phyloP scores from a whole-genome alignment of 495 filamentous ascomycete genomes.

The Neurospora sp. region DNA sequence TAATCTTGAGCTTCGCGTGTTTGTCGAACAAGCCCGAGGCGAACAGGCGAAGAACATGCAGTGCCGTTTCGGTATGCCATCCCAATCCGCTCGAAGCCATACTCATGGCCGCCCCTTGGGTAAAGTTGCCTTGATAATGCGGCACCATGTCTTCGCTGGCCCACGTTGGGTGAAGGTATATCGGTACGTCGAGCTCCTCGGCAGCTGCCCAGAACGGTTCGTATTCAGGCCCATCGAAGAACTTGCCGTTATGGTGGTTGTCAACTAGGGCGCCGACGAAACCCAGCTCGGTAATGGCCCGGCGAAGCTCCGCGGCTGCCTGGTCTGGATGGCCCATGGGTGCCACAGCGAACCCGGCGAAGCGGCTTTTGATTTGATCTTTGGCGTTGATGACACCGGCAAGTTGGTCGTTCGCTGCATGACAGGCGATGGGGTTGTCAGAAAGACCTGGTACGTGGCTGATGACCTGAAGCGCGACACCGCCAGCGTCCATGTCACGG shows the following conservation, averaged over 20 bases:
- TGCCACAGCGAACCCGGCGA: conserved; percentile 46
- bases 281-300: conserved; percentile 32
- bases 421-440: conserved; percentile 26
- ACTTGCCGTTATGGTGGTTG: conserved; percentile 38
- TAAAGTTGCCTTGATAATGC: conserved; percentile 35
- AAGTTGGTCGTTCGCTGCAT: conserved; percentile 44
- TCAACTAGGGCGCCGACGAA: conserved; percentile 52
- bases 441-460: conserved; percentile 38
- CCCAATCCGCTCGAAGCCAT: conserved; percentile 32
- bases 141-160: conserved; percentile 24
- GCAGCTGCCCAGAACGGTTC: conserved; percentile 38
- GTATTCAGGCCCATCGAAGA: conserved; percentile 38
- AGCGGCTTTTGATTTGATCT: conserved; percentile 29
- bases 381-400: conserved; percentile 27
- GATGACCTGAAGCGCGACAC: conserved; percentile 46
- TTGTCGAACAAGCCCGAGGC: conserved; percentile 37
- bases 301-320: conserved; percentile 39
- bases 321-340: conserved; percentile 37
- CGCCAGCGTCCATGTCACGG: conserved; percentile 39
- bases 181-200: conserved; percentile 43
- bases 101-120: conserved; percentile 21
- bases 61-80: conserved; percentile 38
- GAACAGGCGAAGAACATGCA: conserved; percentile 28
- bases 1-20: conserved; percentile 47
- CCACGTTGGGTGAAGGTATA: conserved; percentile 48